Conservation (phyloP, 768 basidiomycete genomes). For the Phallus indusiatus region DNA sequence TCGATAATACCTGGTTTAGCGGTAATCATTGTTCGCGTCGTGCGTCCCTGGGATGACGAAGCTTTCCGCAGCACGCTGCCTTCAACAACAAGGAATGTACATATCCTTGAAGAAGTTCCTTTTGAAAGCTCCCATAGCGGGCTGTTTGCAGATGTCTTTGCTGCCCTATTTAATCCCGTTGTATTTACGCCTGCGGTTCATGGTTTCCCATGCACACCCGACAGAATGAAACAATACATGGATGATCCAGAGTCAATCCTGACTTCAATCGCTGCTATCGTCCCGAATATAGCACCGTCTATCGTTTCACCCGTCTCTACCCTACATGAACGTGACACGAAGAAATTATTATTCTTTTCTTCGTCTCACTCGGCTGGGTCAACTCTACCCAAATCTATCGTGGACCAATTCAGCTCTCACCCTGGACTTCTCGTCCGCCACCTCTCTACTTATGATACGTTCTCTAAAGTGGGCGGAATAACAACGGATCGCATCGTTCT, state of each 20-base stretch:
- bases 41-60: conserved; percentile 72
- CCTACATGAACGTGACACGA: conserved; percentile 18
- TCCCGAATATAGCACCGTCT: conserved; percentile 5
- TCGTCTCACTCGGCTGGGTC: conserved; percentile 45
- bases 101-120: conserved; percentile 76
- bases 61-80: conserved; percentile 57
- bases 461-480: conserved; percentile 65
- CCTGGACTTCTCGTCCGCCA: conserved; percentile 47
- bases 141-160: conserved; percentile 65
- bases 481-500: conserved; percentile 62
- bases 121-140: conserved; percentile 49
- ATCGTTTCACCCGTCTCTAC: conserved; percentile 19
- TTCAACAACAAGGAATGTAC: conserved; percentile 42
- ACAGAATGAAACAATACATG: conserved; percentile 43
- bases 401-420: conserved; percentile 47
- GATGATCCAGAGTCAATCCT: conserved; percentile 34
- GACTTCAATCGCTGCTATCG: conserved; percentile 27
- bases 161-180: conserved; percentile 32
- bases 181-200: conserved; percentile 30
- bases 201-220: conserved; percentile 49
- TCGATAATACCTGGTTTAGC: conserved; percentile 41
- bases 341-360: conserved; percentile 54
- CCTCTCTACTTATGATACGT: conserved; percentile 62
- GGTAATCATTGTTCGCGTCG: conserved; percentile 63
- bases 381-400: conserved; percentile 38